Evolutionary conservation across 495 filamentous ascomycete species (phyloP).

Genomic region (Trichoderma erinaceum): DNA sequence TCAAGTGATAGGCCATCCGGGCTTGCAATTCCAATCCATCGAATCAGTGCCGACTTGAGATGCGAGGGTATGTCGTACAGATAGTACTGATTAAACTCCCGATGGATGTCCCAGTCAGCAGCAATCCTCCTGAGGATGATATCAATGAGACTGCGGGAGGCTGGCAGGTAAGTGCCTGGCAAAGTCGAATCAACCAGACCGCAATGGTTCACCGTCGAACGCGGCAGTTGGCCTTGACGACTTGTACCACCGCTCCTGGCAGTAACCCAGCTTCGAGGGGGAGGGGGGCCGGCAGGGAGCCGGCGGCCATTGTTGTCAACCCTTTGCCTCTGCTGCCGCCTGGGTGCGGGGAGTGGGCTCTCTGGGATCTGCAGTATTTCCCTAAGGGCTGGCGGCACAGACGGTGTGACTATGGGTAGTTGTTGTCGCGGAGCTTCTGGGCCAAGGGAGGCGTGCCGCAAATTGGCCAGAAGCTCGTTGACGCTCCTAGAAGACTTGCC

Average conservation of each 20-base stretch:
- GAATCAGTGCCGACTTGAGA: conserved; percentile 55
- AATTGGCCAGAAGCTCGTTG: conserved; percentile 44
- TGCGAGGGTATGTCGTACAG: conserved; percentile 56
- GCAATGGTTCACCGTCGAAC: not conserved
- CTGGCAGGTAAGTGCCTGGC: conserved; percentile 35
- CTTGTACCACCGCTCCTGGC: not conserved
- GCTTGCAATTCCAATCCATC: conserved; percentile 52
- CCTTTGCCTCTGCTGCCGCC: conserved; percentile 38
- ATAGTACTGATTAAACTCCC: conserved; percentile 60
- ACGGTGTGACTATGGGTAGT: conserved; percentile 28
- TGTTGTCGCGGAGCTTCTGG: conserved; percentile 21
- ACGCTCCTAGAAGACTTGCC: conserved; percentile 32
- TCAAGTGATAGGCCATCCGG: conserved; percentile 39
- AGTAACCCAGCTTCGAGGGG: conserved; percentile 64
- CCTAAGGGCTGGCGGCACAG: conserved; percentile 45
- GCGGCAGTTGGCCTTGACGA: not conserved
- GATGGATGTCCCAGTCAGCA: conserved; percentile 61
- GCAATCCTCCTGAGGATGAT: conserved; percentile 54
- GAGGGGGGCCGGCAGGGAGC: conserved; percentile 58
- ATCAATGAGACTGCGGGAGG: conserved; percentile 49
- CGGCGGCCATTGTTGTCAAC: conserved; percentile 39
- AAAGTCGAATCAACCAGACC: conserved; percentile 19
- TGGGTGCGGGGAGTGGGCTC: conserved; percentile 58
- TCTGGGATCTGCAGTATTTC: conserved; percentile 65
- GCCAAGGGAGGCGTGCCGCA: conserved; percentile 37